phyloP scores from a whole-genome alignment of 768 basidiomycete genomes.

The Mycena latifolia region DNA sequence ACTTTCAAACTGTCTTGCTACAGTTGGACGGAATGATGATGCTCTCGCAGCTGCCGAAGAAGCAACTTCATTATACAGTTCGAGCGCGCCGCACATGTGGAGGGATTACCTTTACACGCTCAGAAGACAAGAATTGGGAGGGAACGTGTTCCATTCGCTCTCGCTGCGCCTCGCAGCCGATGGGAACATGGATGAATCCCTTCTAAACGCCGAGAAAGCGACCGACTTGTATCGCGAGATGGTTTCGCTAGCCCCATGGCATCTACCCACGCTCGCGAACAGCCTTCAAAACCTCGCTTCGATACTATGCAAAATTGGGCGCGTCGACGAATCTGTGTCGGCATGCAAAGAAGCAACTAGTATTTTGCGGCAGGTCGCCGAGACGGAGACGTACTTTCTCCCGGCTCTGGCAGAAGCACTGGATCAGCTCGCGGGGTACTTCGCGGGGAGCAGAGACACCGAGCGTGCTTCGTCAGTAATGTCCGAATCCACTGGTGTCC shows the following conservation, averaged over 20 bases:
- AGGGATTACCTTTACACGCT: background rate
- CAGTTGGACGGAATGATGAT: slow-evolving; percentile 3
- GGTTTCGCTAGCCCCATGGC: background rate
- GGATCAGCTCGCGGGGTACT: too few species aligned
- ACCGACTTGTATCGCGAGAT: too few species aligned
- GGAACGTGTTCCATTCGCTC: too few species aligned
- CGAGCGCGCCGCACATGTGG: background rate
- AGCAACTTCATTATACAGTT: background rate
- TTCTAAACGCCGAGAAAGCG: background rate
- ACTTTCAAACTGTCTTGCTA: slow-evolving; percentile 5
- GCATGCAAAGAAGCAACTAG: too few species aligned
- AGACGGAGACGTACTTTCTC: too few species aligned
- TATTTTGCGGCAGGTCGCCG: too few species aligned
- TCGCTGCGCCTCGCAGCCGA: background rate
- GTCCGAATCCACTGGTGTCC: too few species aligned
- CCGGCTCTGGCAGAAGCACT: too few species aligned
- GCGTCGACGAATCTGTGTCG: too few species aligned
- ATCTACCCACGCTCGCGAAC: slow-evolving; percentile 4
- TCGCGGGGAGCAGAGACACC: too few species aligned
- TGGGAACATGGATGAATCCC: background rate
- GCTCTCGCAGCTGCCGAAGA: too few species aligned
- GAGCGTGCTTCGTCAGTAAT: too few species aligned
- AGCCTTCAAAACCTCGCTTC: slow-evolving; percentile 4
- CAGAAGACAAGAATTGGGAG: slow-evolving; percentile 4
- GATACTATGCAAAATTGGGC: background rate